Base-by-base conservation (phyloP, 2,329 filamentous ascomycete genomes). In the Ophiocordyceps unilateralis region DNA sequence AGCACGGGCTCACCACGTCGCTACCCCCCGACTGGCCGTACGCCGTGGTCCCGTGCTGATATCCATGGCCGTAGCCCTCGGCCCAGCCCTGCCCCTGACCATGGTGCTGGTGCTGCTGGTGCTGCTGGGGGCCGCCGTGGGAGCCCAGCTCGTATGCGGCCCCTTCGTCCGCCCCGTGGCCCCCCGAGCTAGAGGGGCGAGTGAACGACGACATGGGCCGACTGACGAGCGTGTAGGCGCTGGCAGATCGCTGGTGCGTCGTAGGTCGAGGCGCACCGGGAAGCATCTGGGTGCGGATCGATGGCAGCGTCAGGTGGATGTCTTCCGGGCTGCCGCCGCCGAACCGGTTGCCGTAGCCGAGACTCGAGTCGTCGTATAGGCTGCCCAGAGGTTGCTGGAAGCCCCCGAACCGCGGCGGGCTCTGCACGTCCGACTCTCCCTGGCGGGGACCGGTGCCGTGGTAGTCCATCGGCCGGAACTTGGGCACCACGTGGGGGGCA, bases 161-260 rank as follows among this genome's bases (percentile, higher is more conserved):
- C 15, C 15, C 22, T 23, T 37, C 22, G 8, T 24, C 11, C 6
- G 30, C 23, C 6, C 23, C 23, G 23, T 26, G 23, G 23, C 23
- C 11, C 12, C 51, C 48, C 6, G 49, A 51, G 36, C 49, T 52
- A n/a, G 47, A 47, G 11, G 50, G 46, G 3, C 51, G 47, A n/a
- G 45, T 38, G 9, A 41, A 40, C 3, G 46, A 39, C 5, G 42
- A 41, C 15, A 37, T 36, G 30, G 43, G 36, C 14, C 48, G 49
- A 23, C 40, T 49, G 17, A 43, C 42, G 7, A 47, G 46, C 2
- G 47, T 47, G 36, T 46, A 51, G 4, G 49, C 50, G 30, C 52
- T 55, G 19, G 49, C 45, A 21, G 51, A 53, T 19, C 51, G 47
- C 42, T 52, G 49, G 40, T 54, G 53, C 38, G 44, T 34, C 10